Base-by-base conservation (phyloP, 192 early-diverging fungal genomes). In the Podila minutissima region DNA sequence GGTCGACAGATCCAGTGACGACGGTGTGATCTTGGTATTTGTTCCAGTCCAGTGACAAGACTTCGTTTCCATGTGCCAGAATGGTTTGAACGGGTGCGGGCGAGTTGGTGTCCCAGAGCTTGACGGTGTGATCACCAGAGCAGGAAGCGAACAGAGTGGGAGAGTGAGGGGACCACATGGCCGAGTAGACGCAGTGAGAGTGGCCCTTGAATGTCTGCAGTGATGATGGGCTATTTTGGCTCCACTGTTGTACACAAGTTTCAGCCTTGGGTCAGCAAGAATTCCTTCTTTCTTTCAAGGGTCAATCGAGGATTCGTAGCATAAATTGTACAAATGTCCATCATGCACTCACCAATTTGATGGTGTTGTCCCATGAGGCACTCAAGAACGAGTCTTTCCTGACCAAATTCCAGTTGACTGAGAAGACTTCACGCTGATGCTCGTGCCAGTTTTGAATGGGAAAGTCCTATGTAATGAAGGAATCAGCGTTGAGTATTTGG, bases 41-140 rank as follows among this genome's bases (percentile, higher is more conserved):
- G 84, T 97, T 97, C 97, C 97, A 99, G 70, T 99, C 98, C 62
- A 98, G 71, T 8, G 96, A 93, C 20, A 99, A 85, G 8, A 96
- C 88, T 83, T 99, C 97, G 66, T 92, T 92, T 31, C 82, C 79
- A 79, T 99, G 98, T 24, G 96, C 97, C 20, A 83, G 85, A 57
- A 94, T 89, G 2, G 93, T 92, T 50, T 86, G 87, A 29, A 92
- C 67, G 37, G 83, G 84, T 50, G 84, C 72, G 3, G 94, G 95
- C 12, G 85, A 75, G 50, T 95, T 93, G 48, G 83, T 74, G 72
- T 98, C 97, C 98, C 98, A 99, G 28, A 99, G 82, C 77, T 96
- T 97, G 38, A 97, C 75, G 0, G 93, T 93, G 17, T 92, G 90
- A 86, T 99, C 98, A 22, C 97, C 97, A 58, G 95, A 94, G 8